A percentile compares a stretch with the other conserved stretches of the same genome.
These are phyloP conservation scores for Aspergillus funiculosus DNA, from an alignment of 495 filamentous ascomycete species.

Conservation along the genomic window DNA sequence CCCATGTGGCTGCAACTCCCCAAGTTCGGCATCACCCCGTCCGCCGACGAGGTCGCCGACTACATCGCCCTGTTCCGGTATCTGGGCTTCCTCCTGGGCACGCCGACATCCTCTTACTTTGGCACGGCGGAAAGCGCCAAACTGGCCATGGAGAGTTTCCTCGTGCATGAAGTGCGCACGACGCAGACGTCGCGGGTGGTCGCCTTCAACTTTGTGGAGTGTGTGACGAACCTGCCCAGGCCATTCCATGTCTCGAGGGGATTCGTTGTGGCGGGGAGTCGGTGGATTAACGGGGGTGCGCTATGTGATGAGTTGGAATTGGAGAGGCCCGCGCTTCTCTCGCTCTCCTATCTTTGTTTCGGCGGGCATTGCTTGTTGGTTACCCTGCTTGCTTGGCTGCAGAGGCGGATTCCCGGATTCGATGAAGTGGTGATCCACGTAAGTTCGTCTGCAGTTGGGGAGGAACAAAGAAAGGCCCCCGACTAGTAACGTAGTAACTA, in stretches of 20 bases:
- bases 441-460: neutral
- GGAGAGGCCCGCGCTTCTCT: slow-evolving; percentile 38
- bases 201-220: slow-evolving; percentile 64
- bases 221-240: slow-evolving; percentile 53
- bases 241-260: slow-evolving; percentile 41
- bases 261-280: slow-evolving; percentile 41
- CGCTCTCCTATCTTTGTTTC: slow-evolving; percentile 44
- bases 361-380: slow-evolving; percentile 44
- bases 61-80: slow-evolving; percentile 70
- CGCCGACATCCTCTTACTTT: slow-evolving; percentile 51
- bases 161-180: slow-evolving; percentile 55
- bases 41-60: slow-evolving; percentile 51
- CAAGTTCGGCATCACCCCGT: slow-evolving; percentile 58
- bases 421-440: slow-evolving; percentile 32
- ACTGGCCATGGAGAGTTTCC: slow-evolving; percentile 53
- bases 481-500: too few species aligned
- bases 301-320: slow-evolving; percentile 51
- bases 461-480: neutral
- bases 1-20: slow-evolving; percentile 63
- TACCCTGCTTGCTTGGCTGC: slow-evolving; percentile 32
- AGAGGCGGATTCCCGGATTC: slow-evolving; percentile 29
- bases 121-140: slow-evolving; percentile 49
- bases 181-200: slow-evolving; percentile 52
- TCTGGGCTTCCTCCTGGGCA: slow-evolving; percentile 60
- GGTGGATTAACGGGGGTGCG: slow-evolving; percentile 48